Conservation (phyloP, 2,329 filamentous ascomycete genomes). For the Nigrograna mackinnonii region DNA sequence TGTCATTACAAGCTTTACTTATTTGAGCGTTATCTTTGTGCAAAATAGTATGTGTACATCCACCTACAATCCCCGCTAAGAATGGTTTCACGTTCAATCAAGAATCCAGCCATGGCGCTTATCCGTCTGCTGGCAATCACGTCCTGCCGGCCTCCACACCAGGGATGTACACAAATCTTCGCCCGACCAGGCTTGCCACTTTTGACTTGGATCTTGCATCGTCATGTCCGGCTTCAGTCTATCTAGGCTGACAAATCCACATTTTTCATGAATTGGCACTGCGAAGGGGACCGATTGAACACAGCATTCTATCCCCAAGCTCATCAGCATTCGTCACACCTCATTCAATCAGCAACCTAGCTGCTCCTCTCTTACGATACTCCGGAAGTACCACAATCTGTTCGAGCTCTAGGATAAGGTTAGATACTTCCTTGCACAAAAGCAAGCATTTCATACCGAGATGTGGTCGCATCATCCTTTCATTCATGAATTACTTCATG, state of each 20-base stretch:
- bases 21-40: too few species aligned
- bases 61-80: too few species aligned
- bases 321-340: conserved; percentile 32
- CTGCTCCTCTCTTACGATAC: conserved; percentile 32
- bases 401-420: conserved; percentile 4
- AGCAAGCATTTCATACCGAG: too few species aligned
- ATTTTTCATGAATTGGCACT: conserved; percentile 20
- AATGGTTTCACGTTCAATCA: too few species aligned
- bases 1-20: too few species aligned
- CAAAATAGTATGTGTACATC: too few species aligned
- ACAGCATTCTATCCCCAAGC: conserved; percentile 26
- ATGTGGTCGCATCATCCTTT: conserved; percentile 2
- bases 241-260: conserved; percentile 12
- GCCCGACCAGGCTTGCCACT: not conserved
- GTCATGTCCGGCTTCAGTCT: not conserved
- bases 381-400: conserved; percentile 19
- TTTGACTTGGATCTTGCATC: not conserved
- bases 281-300: conserved; percentile 25
- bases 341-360: conserved; percentile 35
- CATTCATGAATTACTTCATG: conserved; percentile 1
- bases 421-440: not conserved
- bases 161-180: conserved; percentile 1
- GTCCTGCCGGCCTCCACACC: not conserved
- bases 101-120: too few species aligned
- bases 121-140: too few species aligned